Evolutionary conservation across 306 rosid species (phyloP), one percentile per base, ranked within the genome.

Genomic region (Fagus crenata): DNA sequence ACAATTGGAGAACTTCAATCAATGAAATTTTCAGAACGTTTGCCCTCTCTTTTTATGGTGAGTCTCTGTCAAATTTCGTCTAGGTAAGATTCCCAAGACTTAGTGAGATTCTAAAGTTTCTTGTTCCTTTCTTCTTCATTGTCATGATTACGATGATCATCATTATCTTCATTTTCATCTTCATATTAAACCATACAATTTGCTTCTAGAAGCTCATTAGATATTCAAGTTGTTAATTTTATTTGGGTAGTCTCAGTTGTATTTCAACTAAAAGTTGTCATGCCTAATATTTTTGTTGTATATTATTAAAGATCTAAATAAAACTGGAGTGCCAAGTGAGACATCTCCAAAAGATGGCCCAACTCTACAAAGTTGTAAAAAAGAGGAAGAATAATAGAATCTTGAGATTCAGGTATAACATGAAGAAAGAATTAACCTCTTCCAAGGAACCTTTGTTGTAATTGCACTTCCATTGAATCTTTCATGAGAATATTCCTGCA

Each of bases 401-500:
- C 32, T 32, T 22, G 32, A 8, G 64, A 54, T 67, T 36, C 60
- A 33, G 49, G 70, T 42, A 74, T 39, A 69, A 73, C 78, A 72
- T 40, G 51, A 71, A 78, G 13, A 83, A 54, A 42, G 74, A 75
- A 72, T 32, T 18, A 41, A 94, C 97, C 97, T 89, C 90, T 84
- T 79, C 76, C 85, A 54, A 46, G 53, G 70, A 86, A 70, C 83
- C 80, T 84, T 65, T 72, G 95, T n/a, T 89, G 92, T 63, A 92
- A 82, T 37, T 83, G 93, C 75, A 64, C 85, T 78, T 85, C 90
- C 61, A 33, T 28, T 4, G 97, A 81, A 73, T 92, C 95, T 73
- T 88, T 86, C 72, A 63, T 61, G 22, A 90, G 72, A 77, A 92
- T 69, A 76, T 81, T 85, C 98, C 98, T 94, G 89, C 85, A 84